Conservation (phyloP, 1,284 basidiomycete genomes). For the Microbotryum lychnidis-dioicae region DNA sequence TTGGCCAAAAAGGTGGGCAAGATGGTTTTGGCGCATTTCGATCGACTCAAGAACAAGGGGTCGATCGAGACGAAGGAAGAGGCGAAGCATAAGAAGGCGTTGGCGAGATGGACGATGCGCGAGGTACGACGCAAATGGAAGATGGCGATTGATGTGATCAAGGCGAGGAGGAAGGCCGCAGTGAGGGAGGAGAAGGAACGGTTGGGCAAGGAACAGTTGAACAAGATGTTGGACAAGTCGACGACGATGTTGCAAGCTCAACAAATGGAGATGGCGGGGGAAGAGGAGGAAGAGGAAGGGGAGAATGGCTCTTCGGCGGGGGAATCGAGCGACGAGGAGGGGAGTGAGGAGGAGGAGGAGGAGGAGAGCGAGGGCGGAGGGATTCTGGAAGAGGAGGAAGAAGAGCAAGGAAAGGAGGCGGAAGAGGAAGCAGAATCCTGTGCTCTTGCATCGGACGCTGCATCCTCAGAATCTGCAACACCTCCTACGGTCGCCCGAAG, state of each 20-base stretch:
- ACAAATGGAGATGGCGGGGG: constrained; percentile 55
- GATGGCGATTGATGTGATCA: constrained; percentile 75
- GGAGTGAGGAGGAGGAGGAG: constrained; percentile 17
- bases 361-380: constrained; percentile 10
- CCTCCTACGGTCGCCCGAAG: not conserved
- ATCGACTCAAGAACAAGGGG: constrained; percentile 53
- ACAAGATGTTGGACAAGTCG: constrained; percentile 82
- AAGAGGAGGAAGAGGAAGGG: constrained; percentile 32
- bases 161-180: constrained; percentile 55
- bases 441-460: not conserved
- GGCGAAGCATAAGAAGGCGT: constrained; percentile 56
- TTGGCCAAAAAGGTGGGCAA: constrained; percentile 51
- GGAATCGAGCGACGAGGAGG: constrained; percentile 35
- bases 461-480: not conserved
- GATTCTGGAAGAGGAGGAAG: constrained; percentile 2
- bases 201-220: constrained; percentile 71
- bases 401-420: constrained; percentile 2
- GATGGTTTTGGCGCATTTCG: constrained; percentile 71
- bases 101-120: constrained; percentile 63
- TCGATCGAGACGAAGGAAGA: constrained; percentile 57
- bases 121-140: constrained; percentile 78
- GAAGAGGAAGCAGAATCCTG: not conserved
- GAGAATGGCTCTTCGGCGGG: constrained; percentile 22
- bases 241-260: constrained; percentile 79
- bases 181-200: constrained; percentile 58